Evolutionary conservation across 306 rosid genomes (phyloP).

Genomic region (Erythrophleum fordii): DNA sequence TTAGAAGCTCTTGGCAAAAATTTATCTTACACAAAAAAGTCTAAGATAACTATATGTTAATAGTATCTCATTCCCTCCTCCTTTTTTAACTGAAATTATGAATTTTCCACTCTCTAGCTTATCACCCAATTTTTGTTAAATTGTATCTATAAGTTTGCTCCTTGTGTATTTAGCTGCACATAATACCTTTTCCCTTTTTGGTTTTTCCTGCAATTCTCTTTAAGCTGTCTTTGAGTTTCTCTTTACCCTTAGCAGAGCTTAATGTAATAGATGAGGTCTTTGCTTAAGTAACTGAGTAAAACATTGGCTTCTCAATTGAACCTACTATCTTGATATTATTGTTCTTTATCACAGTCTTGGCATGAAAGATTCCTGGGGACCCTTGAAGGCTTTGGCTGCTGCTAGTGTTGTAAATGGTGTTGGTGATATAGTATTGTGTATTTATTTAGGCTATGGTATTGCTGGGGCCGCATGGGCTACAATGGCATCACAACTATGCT

Average conservation of each 20-base stretch:
- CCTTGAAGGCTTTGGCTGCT: slow-evolving; percentile 59
- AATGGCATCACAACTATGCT: slow-evolving; percentile 51
- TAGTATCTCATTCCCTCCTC: slow-evolving; percentile 6
- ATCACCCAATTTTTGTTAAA: slow-evolving; percentile 2
- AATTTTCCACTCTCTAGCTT: slow-evolving; percentile 15
- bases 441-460: slow-evolving; percentile 51
- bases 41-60: neutral
- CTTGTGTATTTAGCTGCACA: too few relatives aligned
- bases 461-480: slow-evolving; percentile 62
- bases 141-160: too few relatives aligned
- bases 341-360: slow-evolving; percentile 47
- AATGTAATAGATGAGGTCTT: slow-evolving; percentile 3
- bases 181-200: neutral
- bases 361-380: slow-evolving; percentile 66
- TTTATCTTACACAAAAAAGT: slow-evolving; percentile 5
- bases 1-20: slow-evolving; percentile 15
- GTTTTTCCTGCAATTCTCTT: slow-evolving; percentile 14
- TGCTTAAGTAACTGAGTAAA: neutral
- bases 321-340: neutral
- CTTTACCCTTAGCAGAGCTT: slow-evolving; percentile 18
- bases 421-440: slow-evolving; percentile 52
- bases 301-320: slow-evolving; percentile 25
- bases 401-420: slow-evolving; percentile 49
- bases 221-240: slow-evolving; percentile 8
- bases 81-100: slow-evolving; percentile 21